Conservation (phyloP, 2,329 filamentous ascomycete species). For the Aspergillus sp. region DNA sequence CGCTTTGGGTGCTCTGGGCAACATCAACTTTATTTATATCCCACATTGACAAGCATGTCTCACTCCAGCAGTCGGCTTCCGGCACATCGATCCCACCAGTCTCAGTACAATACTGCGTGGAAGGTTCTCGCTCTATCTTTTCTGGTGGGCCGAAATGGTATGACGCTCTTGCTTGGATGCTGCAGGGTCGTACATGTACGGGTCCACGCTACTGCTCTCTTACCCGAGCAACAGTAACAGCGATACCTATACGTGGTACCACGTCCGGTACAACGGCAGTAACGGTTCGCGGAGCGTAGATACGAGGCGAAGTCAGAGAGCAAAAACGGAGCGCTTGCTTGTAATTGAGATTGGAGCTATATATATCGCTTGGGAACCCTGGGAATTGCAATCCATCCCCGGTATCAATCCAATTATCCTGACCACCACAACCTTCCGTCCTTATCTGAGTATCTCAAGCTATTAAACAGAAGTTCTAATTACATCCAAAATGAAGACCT, state of each 20-base stretch:
- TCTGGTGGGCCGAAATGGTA: too few relatives aligned
- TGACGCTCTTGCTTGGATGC: too few relatives aligned
- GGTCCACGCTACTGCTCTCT: too few relatives aligned
- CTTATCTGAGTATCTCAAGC: neutral
- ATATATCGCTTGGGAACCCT: neutral
- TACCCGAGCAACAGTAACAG: too few relatives aligned
- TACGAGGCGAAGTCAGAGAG: too few relatives aligned
- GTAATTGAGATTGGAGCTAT: neutral
- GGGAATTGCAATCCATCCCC: neutral
- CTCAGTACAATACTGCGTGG: neutral
- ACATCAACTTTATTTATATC: too few relatives aligned
- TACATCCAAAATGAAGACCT: slow-evolving; percentile 20
- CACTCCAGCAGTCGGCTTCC: neutral
- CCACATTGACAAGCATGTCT: neutral
- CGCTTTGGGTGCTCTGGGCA: too few relatives aligned
- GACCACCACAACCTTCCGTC: neutral
- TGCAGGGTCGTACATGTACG: too few relatives aligned
- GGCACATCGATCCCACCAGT: neutral
- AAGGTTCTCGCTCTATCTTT: too few relatives aligned
- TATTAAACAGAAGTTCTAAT: neutral
- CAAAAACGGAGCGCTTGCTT: neutral
- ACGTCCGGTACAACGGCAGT: neutral
- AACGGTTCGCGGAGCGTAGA: neutral
- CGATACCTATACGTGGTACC: neutral
- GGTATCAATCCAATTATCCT: neutral